These are phyloP conservation scores for Neurospora sp. DNA, from an alignment of 495 filamentous ascomycete species.

Conservation along the genomic window DNA sequence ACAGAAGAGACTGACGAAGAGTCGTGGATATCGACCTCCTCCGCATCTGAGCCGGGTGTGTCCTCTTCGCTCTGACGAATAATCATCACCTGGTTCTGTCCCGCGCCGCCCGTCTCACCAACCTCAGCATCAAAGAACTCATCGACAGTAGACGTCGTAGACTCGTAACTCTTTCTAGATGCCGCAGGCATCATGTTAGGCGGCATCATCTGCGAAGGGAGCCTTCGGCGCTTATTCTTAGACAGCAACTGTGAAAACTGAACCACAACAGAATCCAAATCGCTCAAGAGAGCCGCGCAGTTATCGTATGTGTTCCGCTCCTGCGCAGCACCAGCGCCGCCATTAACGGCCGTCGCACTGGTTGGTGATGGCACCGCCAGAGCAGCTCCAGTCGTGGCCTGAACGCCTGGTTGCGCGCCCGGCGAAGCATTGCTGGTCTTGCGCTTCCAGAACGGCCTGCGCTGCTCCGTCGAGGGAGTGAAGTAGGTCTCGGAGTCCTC, in stretches of 20 bases:
- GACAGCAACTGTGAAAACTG: constrained; percentile 70
- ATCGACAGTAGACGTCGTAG: constrained; percentile 54
- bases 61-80: constrained; percentile 57
- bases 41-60: constrained; percentile 38
- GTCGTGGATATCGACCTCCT: constrained; percentile 49
- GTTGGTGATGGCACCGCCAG: constrained; percentile 47
- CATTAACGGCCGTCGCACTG: constrained; percentile 28
- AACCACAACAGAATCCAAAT: constrained; percentile 69
- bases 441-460: constrained; percentile 79
- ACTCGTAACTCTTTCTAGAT: constrained; percentile 68
- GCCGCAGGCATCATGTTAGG: constrained; percentile 23
- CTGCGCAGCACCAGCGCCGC: constrained; percentile 30
- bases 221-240: constrained; percentile 68
- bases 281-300: constrained; percentile 65
- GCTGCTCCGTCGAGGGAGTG: constrained; percentile 26
- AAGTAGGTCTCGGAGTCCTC: constrained; percentile 40
- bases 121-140: constrained; percentile 93
- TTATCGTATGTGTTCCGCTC: constrained; percentile 61
- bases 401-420: constrained; percentile 22
- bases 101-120: constrained; percentile 46
- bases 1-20: constrained; percentile 50
- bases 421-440: constrained; percentile 49
- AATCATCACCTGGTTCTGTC: constrained; percentile 49
- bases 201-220: constrained; percentile 29
- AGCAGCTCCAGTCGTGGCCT: constrained; percentile 42